Percentiles rank a stretch among this genome's conserved stretches.
Conservation (phyloP, 2,329 filamentous ascomycete genomes). For the Tolypocladium sp. region DNA sequence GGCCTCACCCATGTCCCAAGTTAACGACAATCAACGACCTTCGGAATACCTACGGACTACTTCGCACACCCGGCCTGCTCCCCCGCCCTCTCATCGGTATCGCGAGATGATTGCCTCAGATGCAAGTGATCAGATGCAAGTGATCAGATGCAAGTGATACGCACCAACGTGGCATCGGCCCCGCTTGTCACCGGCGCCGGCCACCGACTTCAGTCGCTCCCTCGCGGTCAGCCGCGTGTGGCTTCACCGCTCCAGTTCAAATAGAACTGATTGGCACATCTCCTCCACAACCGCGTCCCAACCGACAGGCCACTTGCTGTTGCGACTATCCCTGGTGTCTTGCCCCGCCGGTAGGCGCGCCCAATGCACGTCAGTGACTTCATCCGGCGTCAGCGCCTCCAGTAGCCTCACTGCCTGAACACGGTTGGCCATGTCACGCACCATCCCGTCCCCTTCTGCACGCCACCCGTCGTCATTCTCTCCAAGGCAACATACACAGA, state of each 20-base stretch:
- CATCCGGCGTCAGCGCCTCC: neutral
- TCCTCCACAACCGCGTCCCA: neutral
- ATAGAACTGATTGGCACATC: neutral
- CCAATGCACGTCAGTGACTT: neutral
- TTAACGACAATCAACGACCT: neutral
- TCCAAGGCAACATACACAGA: neutral
- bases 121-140: no score
- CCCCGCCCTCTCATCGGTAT: neutral
- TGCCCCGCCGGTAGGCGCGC: neutral
- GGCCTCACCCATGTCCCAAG: neutral
- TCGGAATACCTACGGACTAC: no score
- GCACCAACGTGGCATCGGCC: neutral
- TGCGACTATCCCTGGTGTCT: neutral
- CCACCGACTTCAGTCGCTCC: neutral
- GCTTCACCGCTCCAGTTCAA: neutral
- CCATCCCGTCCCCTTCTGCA: neutral
- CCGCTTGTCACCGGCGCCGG: neutral
- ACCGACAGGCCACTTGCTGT: neutral
- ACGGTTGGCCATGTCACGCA: no score
- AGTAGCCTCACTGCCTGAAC: neutral
- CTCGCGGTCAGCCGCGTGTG: neutral
- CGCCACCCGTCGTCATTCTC: no score
- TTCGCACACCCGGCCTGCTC: no score
- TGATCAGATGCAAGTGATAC: no score
- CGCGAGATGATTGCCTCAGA: neutral